A percentile compares a stretch with the other conserved stretches of the same genome.
Evolutionary conservation across 179 eudicot species (phyloP).

Genomic region (Spergularia azorica): DNA sequence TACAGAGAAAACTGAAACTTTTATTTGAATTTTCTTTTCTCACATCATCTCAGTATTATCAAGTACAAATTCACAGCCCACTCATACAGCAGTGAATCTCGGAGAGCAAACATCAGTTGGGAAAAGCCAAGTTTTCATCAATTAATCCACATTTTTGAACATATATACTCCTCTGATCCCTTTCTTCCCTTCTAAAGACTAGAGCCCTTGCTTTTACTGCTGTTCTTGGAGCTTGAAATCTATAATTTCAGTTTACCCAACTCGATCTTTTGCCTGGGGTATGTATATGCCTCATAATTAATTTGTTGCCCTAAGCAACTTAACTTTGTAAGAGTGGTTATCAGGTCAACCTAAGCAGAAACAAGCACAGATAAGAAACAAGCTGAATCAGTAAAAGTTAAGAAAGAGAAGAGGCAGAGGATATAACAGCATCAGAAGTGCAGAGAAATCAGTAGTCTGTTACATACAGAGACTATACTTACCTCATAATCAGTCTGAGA

Average conservation of each 20-base stretch:
- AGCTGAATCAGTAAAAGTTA: background rate
- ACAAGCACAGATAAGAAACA: background rate
- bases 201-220: background rate
- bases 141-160: background rate
- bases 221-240: background rate
- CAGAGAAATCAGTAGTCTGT: background rate
- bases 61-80: background rate
- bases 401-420: background rate
- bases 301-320: constrained; percentile 83
- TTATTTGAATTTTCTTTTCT: background rate
- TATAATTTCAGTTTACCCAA: constrained; percentile 64
- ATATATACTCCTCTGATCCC: background rate
- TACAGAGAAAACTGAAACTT: background rate
- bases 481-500: constrained; percentile 96
- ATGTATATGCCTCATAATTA: constrained; percentile 83
- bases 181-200: constrained; percentile 11
- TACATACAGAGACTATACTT: background rate
- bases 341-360: constrained; percentile 71
- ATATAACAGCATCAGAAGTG: background rate
- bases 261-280: constrained; percentile 67
- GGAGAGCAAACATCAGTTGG: background rate
- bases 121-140: background rate
- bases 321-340: constrained; percentile 79
- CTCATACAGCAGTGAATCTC: background rate
- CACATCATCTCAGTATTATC: background rate